These are phyloP conservation scores for Rheum nobile DNA, from an alignment of 148 eudicot genomes.

Conservation along the genomic window DNA sequence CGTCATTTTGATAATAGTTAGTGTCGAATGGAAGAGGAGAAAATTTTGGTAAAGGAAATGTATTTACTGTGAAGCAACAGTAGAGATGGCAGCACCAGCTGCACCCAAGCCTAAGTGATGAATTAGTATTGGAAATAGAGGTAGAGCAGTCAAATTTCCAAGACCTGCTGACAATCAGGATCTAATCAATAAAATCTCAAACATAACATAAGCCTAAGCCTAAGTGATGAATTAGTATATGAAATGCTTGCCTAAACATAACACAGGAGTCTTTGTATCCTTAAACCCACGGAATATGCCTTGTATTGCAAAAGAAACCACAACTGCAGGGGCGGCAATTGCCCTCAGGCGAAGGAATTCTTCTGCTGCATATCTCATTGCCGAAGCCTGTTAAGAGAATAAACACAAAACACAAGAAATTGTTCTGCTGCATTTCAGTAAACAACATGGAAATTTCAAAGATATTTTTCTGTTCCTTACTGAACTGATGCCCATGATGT, in stretches of 20 bases:
- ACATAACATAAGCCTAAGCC: background rate
- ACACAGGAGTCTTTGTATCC: conserved; percentile 95
- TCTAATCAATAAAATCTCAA: background rate
- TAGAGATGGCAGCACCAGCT: conserved; percentile 84
- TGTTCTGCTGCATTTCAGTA: too few species aligned
- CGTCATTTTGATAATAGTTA: background rate
- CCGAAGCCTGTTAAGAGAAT: conserved; percentile 42
- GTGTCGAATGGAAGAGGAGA: background rate
- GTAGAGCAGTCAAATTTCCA: conserved; percentile 64
- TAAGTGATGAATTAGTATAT: background rate
- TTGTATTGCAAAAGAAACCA: conserved; percentile 86
- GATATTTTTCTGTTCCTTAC: conserved; percentile 24
- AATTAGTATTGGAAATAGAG: conserved; percentile 70
- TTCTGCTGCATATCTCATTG: conserved; percentile 69
- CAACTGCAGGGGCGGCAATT: conserved; percentile 94
- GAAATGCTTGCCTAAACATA: conserved; percentile 60
- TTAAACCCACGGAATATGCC: conserved; percentile 93
- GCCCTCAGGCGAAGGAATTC: conserved; percentile 68
- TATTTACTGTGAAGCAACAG: conserved; percentile 82
- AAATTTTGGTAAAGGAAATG: conserved; percentile 1
- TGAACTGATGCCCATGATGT: conserved; percentile 69
- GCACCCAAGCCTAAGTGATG: conserved; percentile 60
- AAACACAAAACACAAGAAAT: background rate
- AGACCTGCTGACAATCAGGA: conserved; percentile 36
- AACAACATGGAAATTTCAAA: too few species aligned